These are phyloP conservation scores for Spathaspora hagerdaliae DNA, from an alignment of 805 yeast genomes.

Conservation along the genomic window DNA sequence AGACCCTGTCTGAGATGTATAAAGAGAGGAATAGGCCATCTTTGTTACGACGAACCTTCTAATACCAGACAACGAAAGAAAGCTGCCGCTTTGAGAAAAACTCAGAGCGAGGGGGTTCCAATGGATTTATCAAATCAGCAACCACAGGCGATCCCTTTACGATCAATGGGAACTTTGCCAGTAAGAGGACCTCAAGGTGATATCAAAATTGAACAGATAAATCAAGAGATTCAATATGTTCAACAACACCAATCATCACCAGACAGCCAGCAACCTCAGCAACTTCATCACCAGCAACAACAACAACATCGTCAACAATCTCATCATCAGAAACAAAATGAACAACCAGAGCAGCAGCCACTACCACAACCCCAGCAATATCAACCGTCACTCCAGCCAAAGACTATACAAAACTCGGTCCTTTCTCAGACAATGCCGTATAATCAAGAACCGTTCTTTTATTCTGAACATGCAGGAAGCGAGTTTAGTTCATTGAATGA, in stretches of 20 bases:
- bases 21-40: constrained; percentile 81
- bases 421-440: constrained; percentile 39
- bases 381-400: constrained; percentile 6
- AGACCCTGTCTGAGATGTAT: constrained; percentile 80
- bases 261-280: constrained; percentile 1
- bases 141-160: constrained; percentile 16
- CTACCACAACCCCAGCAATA: constrained; percentile 1
- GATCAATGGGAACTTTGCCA: too few species aligned
- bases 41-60: constrained; percentile 74
- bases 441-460: constrained; percentile 73
- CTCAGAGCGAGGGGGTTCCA: constrained; percentile 7
- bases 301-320: constrained; percentile 3
- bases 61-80: constrained; percentile 38
- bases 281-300: constrained; percentile 3
- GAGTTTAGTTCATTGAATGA: constrained; percentile 89
- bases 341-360: constrained; percentile 4
- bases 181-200: not conserved
- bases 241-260: not conserved
- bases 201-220: not conserved
- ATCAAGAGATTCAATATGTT: not conserved
- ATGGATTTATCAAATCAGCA: not conserved
- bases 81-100: constrained; percentile 22
- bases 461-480: constrained; percentile 88
- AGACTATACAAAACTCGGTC: constrained; percentile 19
- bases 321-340: not conserved